Evolutionary conservation across 441 rosid genomes (phyloP).

Genomic region (Corymbia citriodora): DNA sequence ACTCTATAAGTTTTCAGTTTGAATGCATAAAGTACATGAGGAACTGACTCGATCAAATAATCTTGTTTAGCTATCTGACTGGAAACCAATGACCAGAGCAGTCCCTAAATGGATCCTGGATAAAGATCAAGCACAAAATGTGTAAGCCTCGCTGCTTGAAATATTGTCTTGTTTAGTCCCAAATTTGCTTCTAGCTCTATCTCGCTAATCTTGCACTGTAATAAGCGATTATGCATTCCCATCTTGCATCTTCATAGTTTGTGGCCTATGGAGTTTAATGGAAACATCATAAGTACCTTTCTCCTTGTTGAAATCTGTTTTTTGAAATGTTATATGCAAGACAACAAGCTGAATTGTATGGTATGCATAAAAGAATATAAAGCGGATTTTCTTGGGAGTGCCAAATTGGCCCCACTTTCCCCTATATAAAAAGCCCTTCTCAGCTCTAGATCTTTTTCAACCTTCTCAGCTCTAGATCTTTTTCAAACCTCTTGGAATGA

Average conservation of each 20-base stretch:
- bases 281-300: neutral
- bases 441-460: neutral
- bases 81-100: neutral
- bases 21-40: neutral
- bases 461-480: neutral
- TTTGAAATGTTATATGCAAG: neutral
- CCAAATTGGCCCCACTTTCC: neutral
- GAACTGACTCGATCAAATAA: neutral
- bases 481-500: neutral
- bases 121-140: neutral
- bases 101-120: neutral
- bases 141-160: neutral
- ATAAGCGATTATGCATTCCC: neutral
- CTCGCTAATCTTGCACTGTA: neutral
- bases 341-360: neutral
- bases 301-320: neutral
- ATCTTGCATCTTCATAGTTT: neutral
- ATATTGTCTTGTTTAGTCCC: neutral
- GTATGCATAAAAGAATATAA: neutral
- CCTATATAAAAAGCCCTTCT: neutral
- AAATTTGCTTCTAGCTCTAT: neutral
- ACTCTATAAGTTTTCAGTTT: neutral
- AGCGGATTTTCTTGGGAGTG: neutral
- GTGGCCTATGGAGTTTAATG: neutral
- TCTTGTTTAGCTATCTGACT: neutral